Base-by-base conservation (phyloP, 352 stramenopile species). In the Heterotrichella gracilis region DNA sequence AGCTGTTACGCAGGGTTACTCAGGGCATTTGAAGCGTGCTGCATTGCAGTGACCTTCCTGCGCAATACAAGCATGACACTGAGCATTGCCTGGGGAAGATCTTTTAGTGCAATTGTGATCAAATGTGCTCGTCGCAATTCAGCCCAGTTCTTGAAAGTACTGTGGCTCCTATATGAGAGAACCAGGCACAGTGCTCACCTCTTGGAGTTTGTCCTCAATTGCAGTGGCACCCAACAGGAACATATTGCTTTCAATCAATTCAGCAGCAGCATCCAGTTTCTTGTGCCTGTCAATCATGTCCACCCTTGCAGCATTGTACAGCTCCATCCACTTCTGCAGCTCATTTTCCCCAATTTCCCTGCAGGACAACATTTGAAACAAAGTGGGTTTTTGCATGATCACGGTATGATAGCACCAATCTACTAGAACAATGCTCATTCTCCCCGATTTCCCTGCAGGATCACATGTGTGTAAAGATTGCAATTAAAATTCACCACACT, bases 161-260 rank as follows among this genome's bases (percentile, higher is more conserved):
- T n/a, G n/a, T n/a, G n/a, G n/a, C n/a, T n/a, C n/a, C n/a, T n/a
- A n/a, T n/a, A n/a, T n/a, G n/a, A n/a, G n/a, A n/a, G n/a, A n/a
- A n/a, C n/a, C n/a, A n/a, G n/a, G n/a, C n/a, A n/a, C n/a, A n/a
- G n/a, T n/a, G n/a, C n/a, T n/a, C n/a, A n/a, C n/a, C n/a, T n/a
- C n/a, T n/a, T 94, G 86, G 14, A 94, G 76, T 70, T 90, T 87
- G 73, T 94, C 86, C 75, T 94, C 86, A 68, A 94, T 94, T 20
- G 84, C 86, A 0, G 84, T 94, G 0, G 85, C 82, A 2, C 86
- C 86, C 68, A 96, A 74, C 24, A 97, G 78, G 3, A 86, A 83
- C 2, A 94, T 80, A 17, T 81, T 72, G 41, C 39, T 75, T 75
- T 92, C 82, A 68, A 87, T 80, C 40, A 78, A 25, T 39, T 74